Evolutionary conservation across 2,329 filamentous ascomycete genomes (phyloP).

Genomic region (Aphanocladium album): DNA sequence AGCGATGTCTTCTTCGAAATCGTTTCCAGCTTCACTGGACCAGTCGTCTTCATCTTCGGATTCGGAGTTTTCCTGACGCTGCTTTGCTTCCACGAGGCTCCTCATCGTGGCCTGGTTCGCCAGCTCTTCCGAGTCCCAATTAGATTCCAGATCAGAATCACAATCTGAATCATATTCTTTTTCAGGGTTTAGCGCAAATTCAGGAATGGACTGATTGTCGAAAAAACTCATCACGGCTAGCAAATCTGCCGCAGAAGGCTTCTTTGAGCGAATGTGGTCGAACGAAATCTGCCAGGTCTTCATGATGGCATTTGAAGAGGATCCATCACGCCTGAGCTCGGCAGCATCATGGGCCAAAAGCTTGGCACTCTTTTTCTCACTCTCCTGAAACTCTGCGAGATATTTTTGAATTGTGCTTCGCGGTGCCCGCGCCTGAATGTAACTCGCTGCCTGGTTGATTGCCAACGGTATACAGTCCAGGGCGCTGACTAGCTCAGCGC

Average conservation of each 20-base stretch:
- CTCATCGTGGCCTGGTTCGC: not conserved
- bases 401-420: slow-evolving; percentile 32
- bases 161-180: not conserved
- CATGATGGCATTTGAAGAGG: slow-evolving; percentile 19
- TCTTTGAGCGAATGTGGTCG: slow-evolving; percentile 27
- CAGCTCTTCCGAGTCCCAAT: not conserved
- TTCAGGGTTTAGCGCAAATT: slow-evolving; percentile 23
- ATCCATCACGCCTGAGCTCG: slow-evolving; percentile 18
- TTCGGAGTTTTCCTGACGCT: not conserved
- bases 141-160: not conserved
- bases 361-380: slow-evolving; percentile 8
- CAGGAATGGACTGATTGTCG: slow-evolving; percentile 36
- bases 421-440: slow-evolving; percentile 24
- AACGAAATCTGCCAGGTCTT: slow-evolving; percentile 23
- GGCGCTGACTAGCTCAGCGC: slow-evolving; percentile 20
- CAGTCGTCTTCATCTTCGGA: not conserved
- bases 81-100: not conserved
- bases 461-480: slow-evolving; percentile 30
- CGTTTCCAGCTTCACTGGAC: not conserved
- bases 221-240: slow-evolving; percentile 44
- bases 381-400: slow-evolving; percentile 27
- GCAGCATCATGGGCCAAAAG: slow-evolving; percentile 15
- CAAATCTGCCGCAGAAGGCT: slow-evolving; percentile 33
- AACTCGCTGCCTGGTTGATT: slow-evolving; percentile 30
- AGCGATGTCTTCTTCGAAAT: slow-evolving; percentile 29